Conservation (phyloP, 2,329 filamentous ascomycete genomes). For the Trichoderma gracile region DNA sequence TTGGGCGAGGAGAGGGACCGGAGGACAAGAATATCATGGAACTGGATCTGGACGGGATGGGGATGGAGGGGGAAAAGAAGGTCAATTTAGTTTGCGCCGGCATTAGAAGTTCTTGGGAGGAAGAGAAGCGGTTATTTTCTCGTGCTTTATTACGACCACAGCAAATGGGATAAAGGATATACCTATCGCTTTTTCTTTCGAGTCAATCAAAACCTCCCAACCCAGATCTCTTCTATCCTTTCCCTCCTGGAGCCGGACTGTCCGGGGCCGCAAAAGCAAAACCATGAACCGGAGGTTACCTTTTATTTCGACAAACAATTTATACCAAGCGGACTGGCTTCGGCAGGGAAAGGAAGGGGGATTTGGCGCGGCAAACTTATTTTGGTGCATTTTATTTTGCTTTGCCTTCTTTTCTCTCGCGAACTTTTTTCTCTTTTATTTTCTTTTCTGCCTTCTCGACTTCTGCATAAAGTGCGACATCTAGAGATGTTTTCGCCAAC, state of each 20-base stretch:
- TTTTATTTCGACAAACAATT: too few species aligned
- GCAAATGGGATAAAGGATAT: too few species aligned
- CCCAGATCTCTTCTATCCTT: neutral
- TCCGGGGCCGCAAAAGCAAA: constrained; percentile 15
- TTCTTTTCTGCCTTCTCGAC: constrained; percentile 13
- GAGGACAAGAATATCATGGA: neutral
- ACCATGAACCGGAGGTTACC: constrained; percentile 1
- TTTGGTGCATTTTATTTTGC: neutral
- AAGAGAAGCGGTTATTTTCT: too few species aligned
- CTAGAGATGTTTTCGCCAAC: constrained; percentile 14
- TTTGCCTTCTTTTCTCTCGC: neutral
- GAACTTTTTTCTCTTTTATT: neutral
- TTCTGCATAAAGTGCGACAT: constrained; percentile 22
- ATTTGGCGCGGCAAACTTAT: constrained; percentile 12
- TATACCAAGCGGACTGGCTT: constrained; percentile 14
- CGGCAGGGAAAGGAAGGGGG: neutral
- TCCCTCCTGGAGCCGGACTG: constrained; percentile 15
- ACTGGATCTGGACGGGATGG: neutral
- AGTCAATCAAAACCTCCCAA: neutral
- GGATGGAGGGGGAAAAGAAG: constrained; percentile 1
- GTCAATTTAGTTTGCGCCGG: constrained; percentile 7
- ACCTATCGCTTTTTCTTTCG: too few species aligned
- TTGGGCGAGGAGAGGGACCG: neutral
- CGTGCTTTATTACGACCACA: neutral
- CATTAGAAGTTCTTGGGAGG: neutral